Base-by-base conservation (phyloP, 2,329 filamentous ascomycete genomes). In the Alternaria sp. region DNA sequence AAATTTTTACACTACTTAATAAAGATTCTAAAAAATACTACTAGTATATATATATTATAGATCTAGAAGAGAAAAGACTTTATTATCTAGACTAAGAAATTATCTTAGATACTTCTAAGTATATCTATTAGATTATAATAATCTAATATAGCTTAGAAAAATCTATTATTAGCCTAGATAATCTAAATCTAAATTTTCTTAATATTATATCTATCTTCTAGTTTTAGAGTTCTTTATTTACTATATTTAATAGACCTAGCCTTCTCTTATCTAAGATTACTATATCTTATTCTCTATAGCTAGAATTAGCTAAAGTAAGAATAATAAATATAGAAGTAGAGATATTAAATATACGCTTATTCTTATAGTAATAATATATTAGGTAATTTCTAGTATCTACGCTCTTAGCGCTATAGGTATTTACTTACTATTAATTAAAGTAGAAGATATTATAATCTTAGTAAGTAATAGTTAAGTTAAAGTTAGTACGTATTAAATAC, bases 201-300 rank as follows among this genome's bases (percentile, higher is more conserved):
- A 68, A 70, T 49, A 65, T 70, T 5, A 2, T 66, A 7, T 47
- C 46, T 54, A 55, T 65, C 6, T 70, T 70, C 21, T 6, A n/a
- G 21, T 60, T 58, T 51, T 4, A 62, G 3, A 50, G 20, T 56
- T 69, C 58, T 8, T 14, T 67, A 26, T 69, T 66, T 15, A 65
- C 53, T 5, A 33, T 60, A 15, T 63, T 58, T 26, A 26, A 68
- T 20, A 50, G 46, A 33, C 60, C 55, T 11, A 26, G 60, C 3
- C 23, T 66, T 59, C n/a, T 26, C 6, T 58, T 69, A 7, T 67
- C 60, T 50, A 12, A 65, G 30, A 59, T 69, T 60, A 26, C 60
- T 53, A 25, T 66, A 20, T 63, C 37, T 30, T 10, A 58, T 56
- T 60, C 53, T 51, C 55, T 15, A 66, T 37, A 45, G 45, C 20